Evolutionary conservation across 2,329 filamentous ascomycete genomes (phyloP).

Genomic region (Metarhizium brunneum): DNA sequence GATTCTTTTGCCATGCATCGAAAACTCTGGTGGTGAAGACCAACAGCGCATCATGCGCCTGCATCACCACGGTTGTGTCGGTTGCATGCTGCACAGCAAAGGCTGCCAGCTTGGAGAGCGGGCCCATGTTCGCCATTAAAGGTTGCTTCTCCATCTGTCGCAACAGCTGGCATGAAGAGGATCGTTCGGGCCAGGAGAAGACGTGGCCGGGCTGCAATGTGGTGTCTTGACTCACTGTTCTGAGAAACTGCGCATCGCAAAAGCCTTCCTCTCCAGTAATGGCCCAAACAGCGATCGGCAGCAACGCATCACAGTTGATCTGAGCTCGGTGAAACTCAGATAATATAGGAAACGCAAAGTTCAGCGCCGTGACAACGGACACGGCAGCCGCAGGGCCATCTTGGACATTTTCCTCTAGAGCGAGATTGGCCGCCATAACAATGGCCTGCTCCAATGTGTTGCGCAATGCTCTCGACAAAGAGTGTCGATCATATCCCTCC

Average conservation of each 20-base stretch:
- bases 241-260: slow-evolving; percentile 66
- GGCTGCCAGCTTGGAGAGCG: slow-evolving; percentile 54
- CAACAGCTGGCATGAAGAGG: slow-evolving; percentile 51
- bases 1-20: slow-evolving; percentile 65
- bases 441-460: slow-evolving; percentile 64
- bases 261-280: slow-evolving; percentile 66
- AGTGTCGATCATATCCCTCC: slow-evolving; percentile 51
- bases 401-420: slow-evolving; percentile 41
- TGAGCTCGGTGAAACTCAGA: slow-evolving; percentile 47
- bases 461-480: slow-evolving; percentile 54
- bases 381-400: slow-evolving; percentile 33
- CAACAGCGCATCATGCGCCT: slow-evolving; percentile 51
- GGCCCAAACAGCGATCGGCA: slow-evolving; percentile 60
- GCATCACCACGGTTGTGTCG: slow-evolving; percentile 35
- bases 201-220: slow-evolving; percentile 29
- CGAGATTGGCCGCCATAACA: slow-evolving; percentile 67
- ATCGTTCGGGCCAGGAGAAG: slow-evolving; percentile 55
- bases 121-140: slow-evolving; percentile 57
- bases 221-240: slow-evolving; percentile 58
- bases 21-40: slow-evolving; percentile 58
- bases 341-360: slow-evolving; percentile 66
- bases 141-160: slow-evolving; percentile 50
- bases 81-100: slow-evolving; percentile 51
- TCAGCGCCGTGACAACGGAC: slow-evolving; percentile 61
- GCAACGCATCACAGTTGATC: slow-evolving; percentile 58